Base-by-base conservation (phyloP, 108 stramenopile genomes). In the Fragilariopsis cylindrus region DNA sequence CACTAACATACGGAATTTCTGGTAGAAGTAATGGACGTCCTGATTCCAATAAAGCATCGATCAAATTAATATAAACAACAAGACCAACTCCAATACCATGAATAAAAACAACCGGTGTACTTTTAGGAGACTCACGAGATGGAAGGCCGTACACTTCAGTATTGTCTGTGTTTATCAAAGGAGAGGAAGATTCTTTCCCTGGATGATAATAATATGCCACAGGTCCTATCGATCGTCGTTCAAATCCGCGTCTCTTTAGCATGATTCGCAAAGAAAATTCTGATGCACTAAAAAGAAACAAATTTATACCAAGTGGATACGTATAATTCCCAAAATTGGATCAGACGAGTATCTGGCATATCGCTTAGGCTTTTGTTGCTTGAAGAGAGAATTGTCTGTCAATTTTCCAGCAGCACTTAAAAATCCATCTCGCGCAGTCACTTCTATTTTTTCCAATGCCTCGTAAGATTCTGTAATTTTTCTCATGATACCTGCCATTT, bases 31-130 rank as follows among this genome's bases (percentile, higher is more conserved):
- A 76, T 42, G 94, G 90, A 11, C 90, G 81, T 3, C 88, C 90
- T 7, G 84, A 74, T 56, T 85, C 73, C 58, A 92, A 52, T 5
- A 96, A 68, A 30, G 78, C 79, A 70, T 90, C 89, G 55, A 96
- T 86, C 53, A 96, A 67, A 5, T 85, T 70, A 39, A 93, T 66
- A 76, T 96, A 96, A 21, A 80, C 65, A 46, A 93, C 86, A 12
- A 96, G 65, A 16, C 94, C 94, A 56, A 96, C 63, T 4, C 94
- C 94, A 62, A 96, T 96, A 30, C 95, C 95, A 80, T 96, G 95
- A 54, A 91, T 81, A 74, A 96, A 96, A 7, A 92, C 88, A 54
- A 92, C 81, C 0, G 95, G 95, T 12, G 84, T 65, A 12, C 69
- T 76, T 12, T 50, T 72, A 46, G 13, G 67, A 56, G 9, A 46